Evolutionary conservation across 768 basidiomycete species (phyloP), one percentile per base, ranked within the genome.

Genomic region (Termitomyces bulborhizus): DNA sequence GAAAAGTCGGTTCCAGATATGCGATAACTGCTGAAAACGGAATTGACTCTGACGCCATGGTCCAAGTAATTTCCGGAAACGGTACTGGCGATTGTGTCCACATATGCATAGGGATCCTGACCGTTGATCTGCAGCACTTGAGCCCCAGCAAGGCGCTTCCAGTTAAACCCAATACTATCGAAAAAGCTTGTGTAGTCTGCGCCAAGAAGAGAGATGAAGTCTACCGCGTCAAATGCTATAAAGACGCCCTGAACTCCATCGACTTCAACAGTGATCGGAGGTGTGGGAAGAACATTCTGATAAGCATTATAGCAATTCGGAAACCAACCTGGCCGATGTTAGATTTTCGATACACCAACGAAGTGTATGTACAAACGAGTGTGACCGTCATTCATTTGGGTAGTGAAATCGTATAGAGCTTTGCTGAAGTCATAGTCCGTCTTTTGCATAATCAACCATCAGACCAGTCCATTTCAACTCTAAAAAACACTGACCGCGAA

Each of bases 381-480:
- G 62, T 85, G 85, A 6, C 84, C 84, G 62, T 85, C 84, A 61
- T 86, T 85, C 44, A 86, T 60, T 47, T 74, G 74, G 16, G 73
- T 81, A 0, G 75, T 77, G 56, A 82, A 77, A 51, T 81, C 72
- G 57, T 78, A 84, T 16, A 86, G 61, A 40, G 75, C 83, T 45
- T 69, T 71, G 61, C 79, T 84, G 68, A 86, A 85, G 62, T 84
- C 83, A 57, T 83, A 86, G 58, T 86, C 84, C 7, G 83, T 83
- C 81, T 86, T 51, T 4, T 26, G 45, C 9, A 12, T 15, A 49
- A 49, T 27, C 57, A 27, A 6, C 36, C 16, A n/a, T 41, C 61
- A 34, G 43, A 31, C 16, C 13, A 43, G 3, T 37, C n/a, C 18
- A 7, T 24, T n/a, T 27, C 37, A 24, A 18, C 42, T 42, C n/a